Conservation (phyloP, 768 basidiomycete species). For the Hebeloma cylindrosporum region DNA sequence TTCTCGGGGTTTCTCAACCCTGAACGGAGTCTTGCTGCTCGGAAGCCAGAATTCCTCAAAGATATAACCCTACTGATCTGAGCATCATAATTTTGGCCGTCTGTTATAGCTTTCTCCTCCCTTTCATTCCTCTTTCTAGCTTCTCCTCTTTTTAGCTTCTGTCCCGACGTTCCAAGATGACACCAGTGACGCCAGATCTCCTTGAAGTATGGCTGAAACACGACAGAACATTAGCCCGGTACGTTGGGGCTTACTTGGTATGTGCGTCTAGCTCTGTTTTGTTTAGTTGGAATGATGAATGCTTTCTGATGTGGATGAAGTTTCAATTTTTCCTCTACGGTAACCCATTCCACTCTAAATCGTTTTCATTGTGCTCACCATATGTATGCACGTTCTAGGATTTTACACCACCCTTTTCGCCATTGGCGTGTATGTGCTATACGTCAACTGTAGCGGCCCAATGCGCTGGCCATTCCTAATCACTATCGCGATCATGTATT, state of each 20-base stretch:
- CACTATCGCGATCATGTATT: slow-evolving; percentile 13
- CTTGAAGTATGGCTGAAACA: not conserved
- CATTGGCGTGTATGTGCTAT: slow-evolving; percentile 15
- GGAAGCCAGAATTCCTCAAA: slow-evolving; percentile 12
- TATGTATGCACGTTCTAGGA: slow-evolving; percentile 13
- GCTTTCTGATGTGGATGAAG: slow-evolving; percentile 4
- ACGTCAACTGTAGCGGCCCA: slow-evolving; percentile 12
- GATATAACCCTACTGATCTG: slow-evolving; percentile 11
- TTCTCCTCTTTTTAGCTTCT: not conserved
- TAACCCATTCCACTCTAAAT: too few species aligned
- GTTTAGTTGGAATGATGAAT: not conserved
- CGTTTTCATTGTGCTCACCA: too few species aligned
- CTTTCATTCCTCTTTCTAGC: not conserved
- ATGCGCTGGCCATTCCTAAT: slow-evolving; percentile 13
- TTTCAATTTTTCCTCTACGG: slow-evolving; percentile 22
- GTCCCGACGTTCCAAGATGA: slow-evolving; percentile 1
- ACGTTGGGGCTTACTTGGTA: slow-evolving; percentile 18
- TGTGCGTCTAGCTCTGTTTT: not conserved
- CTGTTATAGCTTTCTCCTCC: not conserved
- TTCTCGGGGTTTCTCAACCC: slow-evolving; percentile 8
- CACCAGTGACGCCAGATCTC: not conserved
- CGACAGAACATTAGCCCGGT: slow-evolving; percentile 8
- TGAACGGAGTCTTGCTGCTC: slow-evolving; percentile 7
- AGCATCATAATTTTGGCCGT: slow-evolving; percentile 1
- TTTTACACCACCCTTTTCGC: slow-evolving; percentile 14